phyloP scores from a whole-genome alignment of 2,329 filamentous ascomycete species.

The Cercospora sp. region DNA sequence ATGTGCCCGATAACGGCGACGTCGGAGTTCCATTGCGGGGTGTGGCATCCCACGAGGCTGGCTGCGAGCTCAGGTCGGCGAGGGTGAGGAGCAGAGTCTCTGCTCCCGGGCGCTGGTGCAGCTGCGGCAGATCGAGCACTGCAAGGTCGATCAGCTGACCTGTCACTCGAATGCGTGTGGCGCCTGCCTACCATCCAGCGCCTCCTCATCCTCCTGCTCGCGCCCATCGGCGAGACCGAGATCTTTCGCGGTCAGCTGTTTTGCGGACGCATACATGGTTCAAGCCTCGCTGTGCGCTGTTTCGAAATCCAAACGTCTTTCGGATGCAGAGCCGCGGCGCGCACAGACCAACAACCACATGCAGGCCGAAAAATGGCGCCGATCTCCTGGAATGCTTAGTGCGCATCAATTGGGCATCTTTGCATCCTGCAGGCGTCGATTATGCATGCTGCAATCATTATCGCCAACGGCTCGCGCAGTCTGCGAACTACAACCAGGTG shows the following conservation, averaged over 20 bases:
- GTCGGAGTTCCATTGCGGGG: constrained; percentile 32
- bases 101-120: constrained; percentile 73
- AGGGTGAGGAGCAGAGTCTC: constrained; percentile 65
- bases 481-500: constrained; percentile 11
- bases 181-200: constrained; percentile 35
- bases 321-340: constrained; percentile 10
- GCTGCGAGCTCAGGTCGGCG: constrained; percentile 64
- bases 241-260: constrained; percentile 18
- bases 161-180: not conserved
- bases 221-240: constrained; percentile 12
- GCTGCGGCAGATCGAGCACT: constrained; percentile 77
- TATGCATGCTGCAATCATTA: constrained; percentile 5
- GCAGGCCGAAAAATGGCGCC: not conserved
- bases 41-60: constrained; percentile 66
- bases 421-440: constrained; percentile 10
- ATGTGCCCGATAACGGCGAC: constrained; percentile 26
- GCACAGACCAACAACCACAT: constrained; percentile 6
- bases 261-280: constrained; percentile 9
- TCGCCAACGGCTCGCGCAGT: constrained; percentile 8
- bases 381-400: constrained; percentile 10
- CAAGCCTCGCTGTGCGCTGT: not conserved
- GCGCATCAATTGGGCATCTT: constrained; percentile 11
- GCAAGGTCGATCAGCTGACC: constrained; percentile 17
- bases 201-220: constrained; percentile 31
- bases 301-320: constrained; percentile 7